Evolutionary conservation across 768 basidiomycete genomes (phyloP).

Genomic region (Crassisporium funariophilum): DNA sequence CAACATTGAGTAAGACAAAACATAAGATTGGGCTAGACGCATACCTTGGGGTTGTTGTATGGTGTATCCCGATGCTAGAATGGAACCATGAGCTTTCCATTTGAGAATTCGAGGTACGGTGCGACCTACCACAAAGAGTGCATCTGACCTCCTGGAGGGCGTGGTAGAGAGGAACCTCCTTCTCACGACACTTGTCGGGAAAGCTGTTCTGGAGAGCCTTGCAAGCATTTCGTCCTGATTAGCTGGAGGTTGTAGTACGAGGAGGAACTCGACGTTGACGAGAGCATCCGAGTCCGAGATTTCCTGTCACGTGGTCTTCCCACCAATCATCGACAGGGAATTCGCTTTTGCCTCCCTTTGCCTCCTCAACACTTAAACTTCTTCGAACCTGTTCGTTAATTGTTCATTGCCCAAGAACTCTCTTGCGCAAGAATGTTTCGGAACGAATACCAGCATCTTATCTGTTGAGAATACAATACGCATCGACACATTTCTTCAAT

Average conservation of each 20-base stretch:
- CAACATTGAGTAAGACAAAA: background rate
- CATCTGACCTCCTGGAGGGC: constrained; percentile 65
- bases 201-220: constrained; percentile 17
- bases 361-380: constrained; percentile 12
- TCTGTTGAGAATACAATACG: no score
- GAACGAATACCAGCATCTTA: no score
- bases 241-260: no score
- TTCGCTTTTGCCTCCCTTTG: background rate
- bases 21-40: background rate
- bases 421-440: no score
- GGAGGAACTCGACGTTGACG: constrained; percentile 6
- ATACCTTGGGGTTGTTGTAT: constrained; percentile 90
- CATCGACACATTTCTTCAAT: no score
- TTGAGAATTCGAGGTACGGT: constrained; percentile 5
- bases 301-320: constrained; percentile 9
- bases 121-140: constrained; percentile 79
- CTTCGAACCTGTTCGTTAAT: no score
- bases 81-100: constrained; percentile 16
- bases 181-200: constrained; percentile 16
- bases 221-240: constrained; percentile 18
- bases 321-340: constrained; percentile 7
- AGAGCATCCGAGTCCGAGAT: constrained; percentile 15
- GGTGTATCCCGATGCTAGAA: constrained; percentile 97
- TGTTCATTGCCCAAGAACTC: no score
- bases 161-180: constrained; percentile 46